A percentile compares a stretch with the other conserved stretches of the same genome.
Conservation (phyloP, 306 rosid genomes). For the Quercus engelmannii region DNA sequence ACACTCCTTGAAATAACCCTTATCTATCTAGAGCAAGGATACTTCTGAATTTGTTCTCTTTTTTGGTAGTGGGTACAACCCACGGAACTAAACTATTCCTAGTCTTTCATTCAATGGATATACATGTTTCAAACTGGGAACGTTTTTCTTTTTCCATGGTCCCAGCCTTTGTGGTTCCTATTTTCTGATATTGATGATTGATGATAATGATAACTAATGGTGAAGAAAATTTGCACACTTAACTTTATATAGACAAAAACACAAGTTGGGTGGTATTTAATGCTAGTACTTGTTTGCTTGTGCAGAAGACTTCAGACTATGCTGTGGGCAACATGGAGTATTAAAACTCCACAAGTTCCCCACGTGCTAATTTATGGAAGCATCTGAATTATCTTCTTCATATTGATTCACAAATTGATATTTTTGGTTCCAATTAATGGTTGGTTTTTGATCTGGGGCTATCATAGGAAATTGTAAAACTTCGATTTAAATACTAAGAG, state of each 20-base stretch:
- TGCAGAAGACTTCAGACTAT: slow-evolving; percentile 19
- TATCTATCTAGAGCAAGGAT: not conserved
- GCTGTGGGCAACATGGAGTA: slow-evolving; percentile 12
- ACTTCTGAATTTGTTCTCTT: not conserved
- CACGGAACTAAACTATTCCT: not conserved
- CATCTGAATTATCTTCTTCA: slow-evolving; percentile 25
- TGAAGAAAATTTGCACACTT: not conserved
- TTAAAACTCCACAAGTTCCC: not conserved
- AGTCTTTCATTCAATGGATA: not conserved
- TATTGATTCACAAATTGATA: slow-evolving; percentile 14
- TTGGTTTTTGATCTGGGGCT: slow-evolving; percentile 2
- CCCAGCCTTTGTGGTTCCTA: not conserved
- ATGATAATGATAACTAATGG: not conserved
- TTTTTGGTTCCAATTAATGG: not conserved
- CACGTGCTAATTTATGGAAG: slow-evolving; percentile 9
- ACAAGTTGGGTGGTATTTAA: slow-evolving; percentile 2
- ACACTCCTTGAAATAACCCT: no score
- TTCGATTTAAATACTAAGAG: no score
- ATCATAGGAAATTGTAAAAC: no score
- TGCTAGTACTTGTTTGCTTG: slow-evolving; percentile 12
- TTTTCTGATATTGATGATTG: not conserved
- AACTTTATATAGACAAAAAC: not conserved
- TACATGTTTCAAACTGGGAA: not conserved
- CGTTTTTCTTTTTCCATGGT: not conserved
- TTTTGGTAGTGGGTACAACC: not conserved